Base-by-base conservation (phyloP, 176 grass and related monocot genomes). In the Rhynchospora breviuscula region DNA sequence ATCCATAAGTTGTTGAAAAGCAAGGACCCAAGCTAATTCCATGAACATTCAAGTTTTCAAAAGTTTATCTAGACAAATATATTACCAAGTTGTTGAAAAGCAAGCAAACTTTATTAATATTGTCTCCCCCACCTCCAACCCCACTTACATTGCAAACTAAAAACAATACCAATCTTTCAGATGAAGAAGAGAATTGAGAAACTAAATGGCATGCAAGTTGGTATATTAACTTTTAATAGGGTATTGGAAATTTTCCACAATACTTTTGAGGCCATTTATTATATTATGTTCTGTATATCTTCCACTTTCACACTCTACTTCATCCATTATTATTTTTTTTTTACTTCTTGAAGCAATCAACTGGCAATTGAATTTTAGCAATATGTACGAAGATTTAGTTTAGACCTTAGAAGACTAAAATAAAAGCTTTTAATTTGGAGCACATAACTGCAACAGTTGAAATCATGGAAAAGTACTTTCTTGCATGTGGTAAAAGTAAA, bases 101-200 rank as follows among this genome's bases (percentile, higher is more conserved):
- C 25, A 77, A 77, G 52, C 48, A 78, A 78, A 78, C 48, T 56
- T 78, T 78, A 57, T 57, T 78, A 26, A 56, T 48, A 53, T 7
- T 54, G 71, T 19, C 46, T 77, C 47, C 72, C 66, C 73, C 51
- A 57, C 73, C 73, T 33, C 23, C 73, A 78, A 17, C 51, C 51
- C 49, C 73, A 78, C 51, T 78, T 53, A 56, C 22, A 78, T 78
- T 7, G 26, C 51, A 54, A 31, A 53, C 22, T 76, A 31, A 57
- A 57, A 25, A 82, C 58, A 81, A 54, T 0, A 52, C 2, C 49
- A 45, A 46, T 53, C 8, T 56, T 78, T 54, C 22, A 49, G 17
- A 78, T 3, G 51, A 78, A 78, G 51, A 78, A 78, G 49, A 78
- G 56, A 78, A 56, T 22, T 22, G 71, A 35, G 69, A 8, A 89